Percentiles rank a stretch among this genome's conserved stretches.
These are phyloP conservation scores for Vigna mungo DNA, from an alignment of 306 rosid species.

Conservation along the genomic window DNA sequence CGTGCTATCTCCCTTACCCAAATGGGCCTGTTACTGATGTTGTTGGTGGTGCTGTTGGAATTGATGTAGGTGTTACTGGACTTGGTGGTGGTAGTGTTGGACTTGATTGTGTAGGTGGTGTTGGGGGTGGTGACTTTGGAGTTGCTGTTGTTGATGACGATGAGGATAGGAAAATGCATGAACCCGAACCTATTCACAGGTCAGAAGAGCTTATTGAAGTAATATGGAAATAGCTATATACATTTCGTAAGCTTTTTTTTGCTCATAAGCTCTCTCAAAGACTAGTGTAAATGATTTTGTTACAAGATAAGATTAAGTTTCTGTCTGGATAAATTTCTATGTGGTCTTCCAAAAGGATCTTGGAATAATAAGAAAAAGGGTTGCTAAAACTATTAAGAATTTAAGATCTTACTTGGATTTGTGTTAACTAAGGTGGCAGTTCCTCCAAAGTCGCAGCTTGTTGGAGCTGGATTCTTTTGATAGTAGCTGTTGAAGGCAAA, in stretches of 20 bases:
- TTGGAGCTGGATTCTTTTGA: conserved; percentile 81
- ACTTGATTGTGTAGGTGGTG: conserved; percentile 48
- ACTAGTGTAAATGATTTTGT: neutral
- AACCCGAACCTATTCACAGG: conserved; percentile 64
- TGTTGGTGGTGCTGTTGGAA: conserved; percentile 46
- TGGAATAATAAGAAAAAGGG: neutral
- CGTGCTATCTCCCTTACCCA: conserved; percentile 54
- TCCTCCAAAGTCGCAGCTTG: conserved; percentile 97
- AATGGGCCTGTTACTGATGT: conserved; percentile 55
- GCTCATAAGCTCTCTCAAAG: neutral
- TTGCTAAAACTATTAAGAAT: conserved; percentile 34
- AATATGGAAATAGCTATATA: neutral
- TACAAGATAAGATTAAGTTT: neutral
- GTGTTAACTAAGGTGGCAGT: conserved; percentile 65
- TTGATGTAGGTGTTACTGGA: conserved; percentile 34
- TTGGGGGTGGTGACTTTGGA: conserved; percentile 45
- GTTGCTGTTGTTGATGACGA: conserved; percentile 41
- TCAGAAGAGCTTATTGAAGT: conserved; percentile 11
- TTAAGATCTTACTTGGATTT: conserved; percentile 87
- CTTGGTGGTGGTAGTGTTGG: conserved; percentile 41
- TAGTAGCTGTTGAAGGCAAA: conserved; percentile 93
- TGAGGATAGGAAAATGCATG: conserved; percentile 68
- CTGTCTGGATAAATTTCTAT: too few relatives aligned
- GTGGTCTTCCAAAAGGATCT: neutral
- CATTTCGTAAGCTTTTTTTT: neutral